Percentiles rank a stretch among this genome's conserved stretches.
Conservation (phyloP, 1,284 basidiomycete genomes). For the Exsudoporus floridanus region DNA sequence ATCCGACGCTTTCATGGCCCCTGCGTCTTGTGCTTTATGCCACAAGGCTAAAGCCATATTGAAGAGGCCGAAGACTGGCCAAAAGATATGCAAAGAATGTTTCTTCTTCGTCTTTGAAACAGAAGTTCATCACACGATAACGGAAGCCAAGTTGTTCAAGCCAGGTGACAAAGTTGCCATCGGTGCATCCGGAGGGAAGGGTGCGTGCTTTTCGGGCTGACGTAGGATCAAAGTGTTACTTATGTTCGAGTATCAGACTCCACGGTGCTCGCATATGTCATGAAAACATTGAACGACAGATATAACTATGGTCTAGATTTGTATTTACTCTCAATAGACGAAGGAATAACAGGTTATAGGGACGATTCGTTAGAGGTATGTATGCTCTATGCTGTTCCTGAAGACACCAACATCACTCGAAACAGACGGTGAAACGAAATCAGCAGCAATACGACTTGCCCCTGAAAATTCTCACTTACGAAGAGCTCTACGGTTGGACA, state of each 20-base stretch:
- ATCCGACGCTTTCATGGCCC: slow-evolving; percentile 51
- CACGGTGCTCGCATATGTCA: slow-evolving; percentile 95
- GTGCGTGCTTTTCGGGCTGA: slow-evolving; percentile 40
- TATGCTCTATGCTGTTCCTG: neutral
- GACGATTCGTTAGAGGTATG: slow-evolving; percentile 94
- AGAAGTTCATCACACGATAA: slow-evolving; percentile 96
- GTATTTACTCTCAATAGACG: slow-evolving; percentile 95
- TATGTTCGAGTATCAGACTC: slow-evolving; percentile 64
- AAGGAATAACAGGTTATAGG: slow-evolving; percentile 97
- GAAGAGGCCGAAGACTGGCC: slow-evolving; percentile 95
- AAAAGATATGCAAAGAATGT: slow-evolving; percentile 93
- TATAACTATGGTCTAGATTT: slow-evolving; percentile 92
- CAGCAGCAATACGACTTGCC: slow-evolving; percentile 94
- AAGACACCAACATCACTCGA: slow-evolving; percentile 6
- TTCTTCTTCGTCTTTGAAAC: slow-evolving; percentile 98
- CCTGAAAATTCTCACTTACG: slow-evolving; percentile 93
- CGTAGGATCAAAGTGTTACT: neutral
- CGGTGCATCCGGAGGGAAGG: slow-evolving; percentile 97
- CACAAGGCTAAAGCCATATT: slow-evolving; percentile 79
- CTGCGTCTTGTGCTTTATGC: slow-evolving; percentile 74
- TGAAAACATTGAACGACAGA: slow-evolving; percentile 93
- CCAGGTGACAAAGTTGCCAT: slow-evolving; percentile 95
- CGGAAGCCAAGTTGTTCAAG: slow-evolving; percentile 77
- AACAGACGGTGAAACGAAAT: slow-evolving; percentile 95
- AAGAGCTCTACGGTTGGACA: slow-evolving; percentile 98